A percentile compares a stretch with the other conserved stretches of the same genome.
These are phyloP conservation scores for Schizonepeta tenuifolia DNA, from an alignment of 257 asterid species.

Conservation along the genomic window DNA sequence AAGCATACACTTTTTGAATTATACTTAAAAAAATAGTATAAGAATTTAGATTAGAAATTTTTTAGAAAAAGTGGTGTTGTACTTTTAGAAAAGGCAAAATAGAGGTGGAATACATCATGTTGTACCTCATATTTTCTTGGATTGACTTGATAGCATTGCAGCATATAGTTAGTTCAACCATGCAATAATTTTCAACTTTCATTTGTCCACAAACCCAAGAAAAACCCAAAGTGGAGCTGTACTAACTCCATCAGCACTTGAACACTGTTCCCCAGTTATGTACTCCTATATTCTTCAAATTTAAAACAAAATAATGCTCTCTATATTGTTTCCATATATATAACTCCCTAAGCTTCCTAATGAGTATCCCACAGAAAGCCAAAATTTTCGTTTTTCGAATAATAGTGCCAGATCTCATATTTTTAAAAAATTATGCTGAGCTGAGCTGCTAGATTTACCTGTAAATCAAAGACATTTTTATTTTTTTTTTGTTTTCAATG, in stretches of 20 bases:
- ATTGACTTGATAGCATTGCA: slow-evolving; percentile 35
- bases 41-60: background rate
- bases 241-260: slow-evolving; percentile 31
- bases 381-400: too few relatives aligned
- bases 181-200: slow-evolving; percentile 41
- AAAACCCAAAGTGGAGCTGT: slow-evolving; percentile 42
- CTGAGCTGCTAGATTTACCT: too few relatives aligned
- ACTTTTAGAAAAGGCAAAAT: slow-evolving; percentile 27
- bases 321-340: background rate
- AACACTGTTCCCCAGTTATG: background rate
- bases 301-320: background rate
- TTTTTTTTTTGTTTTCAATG: too few relatives aligned
- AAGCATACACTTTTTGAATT: background rate
- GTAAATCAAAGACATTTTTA: too few relatives aligned
- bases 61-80: background rate
- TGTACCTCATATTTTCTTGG: slow-evolving; percentile 19
- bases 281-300: background rate
- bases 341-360: too few relatives aligned
- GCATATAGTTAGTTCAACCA: slow-evolving; percentile 40
- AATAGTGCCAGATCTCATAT: too few relatives aligned
- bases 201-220: slow-evolving; percentile 38
- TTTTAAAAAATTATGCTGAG: too few relatives aligned
- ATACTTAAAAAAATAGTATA: background rate
- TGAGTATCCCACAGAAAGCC: too few relatives aligned
- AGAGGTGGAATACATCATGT: slow-evolving; percentile 46